Percentiles rank a stretch among this genome's conserved stretches.
Evolutionary conservation across 345 rosid species (phyloP).

Genomic region (Gossypium anomalum): DNA sequence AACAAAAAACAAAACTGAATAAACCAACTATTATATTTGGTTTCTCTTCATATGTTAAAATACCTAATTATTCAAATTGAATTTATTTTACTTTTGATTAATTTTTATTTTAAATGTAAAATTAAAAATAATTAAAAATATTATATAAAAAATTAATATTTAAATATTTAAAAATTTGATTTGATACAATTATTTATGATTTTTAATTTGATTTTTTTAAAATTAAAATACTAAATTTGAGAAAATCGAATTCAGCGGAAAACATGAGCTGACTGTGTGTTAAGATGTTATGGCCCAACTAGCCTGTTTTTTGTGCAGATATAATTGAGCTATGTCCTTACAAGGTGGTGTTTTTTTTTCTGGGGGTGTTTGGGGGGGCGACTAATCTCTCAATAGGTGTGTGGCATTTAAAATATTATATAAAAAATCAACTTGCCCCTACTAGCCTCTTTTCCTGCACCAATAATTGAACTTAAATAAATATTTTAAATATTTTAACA

Average conservation of each 20-base stretch:
- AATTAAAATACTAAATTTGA: too few species aligned
- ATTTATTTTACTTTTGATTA: too few species aligned
- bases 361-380: neutral
- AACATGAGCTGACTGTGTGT: neutral
- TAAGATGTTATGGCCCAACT: neutral
- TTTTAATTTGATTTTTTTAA: neutral
- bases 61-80: too few species aligned
- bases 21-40: too few species aligned
- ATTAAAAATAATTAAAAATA: too few species aligned
- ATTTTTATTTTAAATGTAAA: too few species aligned
- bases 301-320: neutral
- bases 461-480: neutral
- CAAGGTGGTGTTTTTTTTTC: neutral
- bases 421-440: too few species aligned
- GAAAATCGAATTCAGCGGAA: neutral
- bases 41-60: too few species aligned
- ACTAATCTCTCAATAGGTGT: slow-evolving; percentile 11
- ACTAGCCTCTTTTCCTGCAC: neutral
- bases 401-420: too few species aligned
- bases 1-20: too few species aligned
- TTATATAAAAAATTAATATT: too few species aligned
- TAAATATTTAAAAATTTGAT: neutral
- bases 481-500: neutral
- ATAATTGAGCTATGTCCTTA: slow-evolving; percentile 7
- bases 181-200: neutral